Evolutionary conservation across 768 basidiomycete species (phyloP), one percentile per base, ranked within the genome.

Genomic region (Glaciozyma antarctica): DNA sequence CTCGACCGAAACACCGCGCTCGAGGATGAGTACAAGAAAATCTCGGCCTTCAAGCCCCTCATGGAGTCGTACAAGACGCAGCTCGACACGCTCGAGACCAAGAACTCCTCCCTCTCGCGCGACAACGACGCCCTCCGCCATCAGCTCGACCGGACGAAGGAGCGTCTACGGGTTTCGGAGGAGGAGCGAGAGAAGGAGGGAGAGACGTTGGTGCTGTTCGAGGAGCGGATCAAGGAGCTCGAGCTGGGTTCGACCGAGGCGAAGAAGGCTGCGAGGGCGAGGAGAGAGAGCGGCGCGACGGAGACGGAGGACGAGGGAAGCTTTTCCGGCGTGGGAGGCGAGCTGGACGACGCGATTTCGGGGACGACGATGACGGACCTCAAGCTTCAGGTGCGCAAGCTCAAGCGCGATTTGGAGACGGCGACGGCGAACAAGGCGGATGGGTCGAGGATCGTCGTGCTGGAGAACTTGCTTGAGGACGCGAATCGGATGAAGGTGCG

Each of bases 41-140:
- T 91, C 16, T 83, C 87, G 1, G 84, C 86, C 3, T 88, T 88
- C 79, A 90, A 87, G 75, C 88, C 88, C 6, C 81, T 94, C 48
- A 86, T 92, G 83, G 94, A 97, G 68, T 88, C 86, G 1, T 94
- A 95, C 79, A 93, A 90, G 76, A 82, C 79, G 56, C 90, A 93
- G 72, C 87, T 95, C 61, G 79, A 83, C 22, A 85, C 88, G 24
- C 81, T 94, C 24, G 93, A 95, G 75, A 73, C 80, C 28, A 89
- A 88, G 75, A 77, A 80, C 54, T 83, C 87, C 0, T 69, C 81
- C 5, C 83, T 84, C 51, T 81, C 79, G 44, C 84, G 88, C 71
- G 87, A 93, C 74, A 80, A 85, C 28, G 87, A 91, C 63, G 80
- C 81, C 0, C 77, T 90, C 22, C 82, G 81, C 54, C 86, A 87